Base-by-base conservation (phyloP, 2,329 filamentous ascomycete genomes). In the Colletotrichum costaricense region DNA sequence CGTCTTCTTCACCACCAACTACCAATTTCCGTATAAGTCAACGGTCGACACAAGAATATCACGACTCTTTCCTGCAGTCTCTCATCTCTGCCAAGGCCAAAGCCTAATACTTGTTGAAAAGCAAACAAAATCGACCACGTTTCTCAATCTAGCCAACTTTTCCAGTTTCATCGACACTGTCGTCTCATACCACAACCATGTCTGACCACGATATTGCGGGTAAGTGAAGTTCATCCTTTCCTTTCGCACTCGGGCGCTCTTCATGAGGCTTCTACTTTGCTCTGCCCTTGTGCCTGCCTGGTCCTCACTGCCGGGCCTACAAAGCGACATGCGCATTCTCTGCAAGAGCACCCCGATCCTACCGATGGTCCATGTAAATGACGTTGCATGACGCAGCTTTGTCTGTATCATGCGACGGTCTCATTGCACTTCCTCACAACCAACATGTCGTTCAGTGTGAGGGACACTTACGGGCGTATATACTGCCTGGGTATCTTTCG, bases 131-230 rank as follows among this genome's bases (percentile, higher is more conserved):
- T 46, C 46, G 46, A 46, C 35, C 63, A 52, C n/a, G 22, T 30
- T 52, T 14, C 14, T 4, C 46, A 62, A 26, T 57, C 35, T 28
- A 19, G 16, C 30, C 66, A 60, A 14, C 5, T n/a, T 14, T 38
- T 14, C 30, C 4, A 54, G 35, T 57, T 33, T 55, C 69, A 33
- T 72, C 65, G 67, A 38, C 22, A 12, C 59, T 24, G 24, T 58
- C 35, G 54, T 67, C 26, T 28, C 55, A 49, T 30, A 62, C 24
- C 7, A 30, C 49, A 63, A 83, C 58, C 75, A 92, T 92, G 91
- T 92, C 91, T 70, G 91, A 92, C 78, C 88, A 91, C 81, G 91
- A 92, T 80, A 90, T 92, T 84, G 88, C 86, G 82, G 88, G 90
- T 91, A 80, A 83, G 89, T 84, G 35, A 56, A 5, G n/a, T n/a